These are phyloP conservation scores for Lactarius hengduanensis DNA, from an alignment of 768 basidiomycete genomes.

Conservation along the genomic window DNA sequence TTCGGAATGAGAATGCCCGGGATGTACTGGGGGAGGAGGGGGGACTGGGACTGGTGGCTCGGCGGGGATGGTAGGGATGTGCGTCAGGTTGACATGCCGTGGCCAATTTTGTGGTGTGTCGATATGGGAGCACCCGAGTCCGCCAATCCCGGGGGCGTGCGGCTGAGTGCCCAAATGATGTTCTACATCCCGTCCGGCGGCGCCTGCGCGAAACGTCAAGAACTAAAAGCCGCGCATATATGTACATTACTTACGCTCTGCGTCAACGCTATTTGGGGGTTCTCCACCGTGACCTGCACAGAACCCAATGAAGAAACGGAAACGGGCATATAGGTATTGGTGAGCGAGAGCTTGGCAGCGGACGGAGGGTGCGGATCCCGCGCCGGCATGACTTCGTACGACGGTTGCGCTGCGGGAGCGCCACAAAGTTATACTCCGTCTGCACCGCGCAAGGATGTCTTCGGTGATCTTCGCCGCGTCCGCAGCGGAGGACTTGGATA, in stretches of 20 bases:
- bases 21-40: neutral
- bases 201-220: conserved; percentile 36
- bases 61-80: conserved; percentile 33
- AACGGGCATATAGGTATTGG: conserved; percentile 36
- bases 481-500: no score
- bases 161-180: conserved; percentile 62
- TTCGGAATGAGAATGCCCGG: neutral
- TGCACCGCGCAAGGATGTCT: no score
- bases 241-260: neutral
- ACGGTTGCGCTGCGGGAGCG: no score
- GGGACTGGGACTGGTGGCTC: neutral
- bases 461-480: no score
- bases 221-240: no score
- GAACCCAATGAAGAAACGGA: neutral
- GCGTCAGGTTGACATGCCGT: conserved; percentile 47
- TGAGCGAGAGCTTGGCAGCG: conserved; percentile 32
- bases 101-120: conserved; percentile 49
- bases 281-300: conserved; percentile 1
- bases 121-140: conserved; percentile 41
- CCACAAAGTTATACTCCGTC: no score
- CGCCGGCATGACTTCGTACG: no score
- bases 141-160: conserved; percentile 37
- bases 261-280: conserved; percentile 21
- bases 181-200: conserved; percentile 41
- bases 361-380: conserved; percentile 43